Evolutionary conservation across 2,329 filamentous ascomycete species (phyloP), one percentile per base, ranked within the genome.

Genomic region (Pseudocercospora cruenta): DNA sequence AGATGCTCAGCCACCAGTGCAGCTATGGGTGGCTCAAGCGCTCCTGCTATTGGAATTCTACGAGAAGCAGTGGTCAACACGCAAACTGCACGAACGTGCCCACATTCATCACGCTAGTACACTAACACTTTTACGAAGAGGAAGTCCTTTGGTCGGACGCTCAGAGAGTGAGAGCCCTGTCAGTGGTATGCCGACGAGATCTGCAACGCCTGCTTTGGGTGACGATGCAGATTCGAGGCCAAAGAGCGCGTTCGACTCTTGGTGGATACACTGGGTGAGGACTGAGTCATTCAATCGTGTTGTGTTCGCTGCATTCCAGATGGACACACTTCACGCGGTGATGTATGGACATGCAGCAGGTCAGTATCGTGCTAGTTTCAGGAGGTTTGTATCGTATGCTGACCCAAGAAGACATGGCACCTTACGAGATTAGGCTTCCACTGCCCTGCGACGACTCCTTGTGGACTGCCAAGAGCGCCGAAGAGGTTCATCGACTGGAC

Each of bases 91-190:
- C 77, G 94, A 97, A 80, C 87, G 94, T 69, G 93, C 94, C 1
- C 93, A 97, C 73, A 97, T 97, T 53, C 93, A 97, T 73, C 94
- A 98, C 76, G 94, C 93, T 19, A 96, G 93, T 0, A 97, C 93
- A 0, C 88, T 98, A 69, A 97, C 94, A 0, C 81, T 97, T 66
- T 96, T 98, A 92, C 90, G 94, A 26, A 88, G 94, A 71, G 94
- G 94, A 4, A 91, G 92, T 74, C 95, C 94, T 1, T 82, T 98
- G 19, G 93, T 96, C 69, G 94, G 93, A 9, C 90, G 91, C 70
- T 92, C 92, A 9, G 88, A 92, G 0, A 83, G 93, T 58, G 94
- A 97, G 72, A 94, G 93, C 1, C 93, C 94, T 1, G 91, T 92
- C 0, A 92, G 89, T 69, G 71, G 68, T 28, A 49, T 63, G 54